These are phyloP conservation scores for Monotropa hypopitys DNA, from an alignment of 179 eudicot genomes.

Conservation along the genomic window DNA sequence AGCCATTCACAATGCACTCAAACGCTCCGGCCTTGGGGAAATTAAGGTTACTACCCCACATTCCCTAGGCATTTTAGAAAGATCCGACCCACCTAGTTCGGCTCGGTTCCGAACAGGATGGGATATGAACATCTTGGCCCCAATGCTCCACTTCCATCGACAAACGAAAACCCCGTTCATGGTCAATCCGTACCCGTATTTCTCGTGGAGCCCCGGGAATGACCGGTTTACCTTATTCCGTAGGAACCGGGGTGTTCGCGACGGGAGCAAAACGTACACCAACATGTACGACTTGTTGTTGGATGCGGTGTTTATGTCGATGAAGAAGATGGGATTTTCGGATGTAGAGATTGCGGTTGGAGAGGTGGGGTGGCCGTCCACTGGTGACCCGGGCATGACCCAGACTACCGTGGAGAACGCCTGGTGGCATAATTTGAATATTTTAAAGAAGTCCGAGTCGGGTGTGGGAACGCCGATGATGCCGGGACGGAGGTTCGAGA, in stretches of 20 bases:
- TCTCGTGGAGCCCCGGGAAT: constrained; percentile 34
- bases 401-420: constrained; percentile 57
- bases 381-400: constrained; percentile 42
- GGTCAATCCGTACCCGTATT: constrained; percentile 90
- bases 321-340: constrained; percentile 47
- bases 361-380: constrained; percentile 92
- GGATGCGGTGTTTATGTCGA: constrained; percentile 54
- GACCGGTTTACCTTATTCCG: constrained; percentile 34
- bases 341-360: constrained; percentile 72
- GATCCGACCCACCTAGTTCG: constrained; percentile 62
- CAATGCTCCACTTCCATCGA: constrained; percentile 59
- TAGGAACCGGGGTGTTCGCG: constrained; percentile 29
- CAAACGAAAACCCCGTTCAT: constrained; percentile 62
- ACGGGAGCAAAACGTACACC: constrained; percentile 36
- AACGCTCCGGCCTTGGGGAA: constrained; percentile 19
- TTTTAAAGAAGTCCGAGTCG: constrained; percentile 34
- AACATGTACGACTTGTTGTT: constrained; percentile 59
- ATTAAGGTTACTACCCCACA: constrained; percentile 66
- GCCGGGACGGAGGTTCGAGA: constrained; percentile 69
- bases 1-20: constrained; percentile 37
- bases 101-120: constrained; percentile 68
- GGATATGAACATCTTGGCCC: constrained; percentile 53
- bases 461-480: constrained; percentile 80
- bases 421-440: constrained; percentile 46
- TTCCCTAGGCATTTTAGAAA: constrained; percentile 48